Evolutionary conservation across 331 rosid species (phyloP).

Genomic region (Quercus lobata): DNA sequence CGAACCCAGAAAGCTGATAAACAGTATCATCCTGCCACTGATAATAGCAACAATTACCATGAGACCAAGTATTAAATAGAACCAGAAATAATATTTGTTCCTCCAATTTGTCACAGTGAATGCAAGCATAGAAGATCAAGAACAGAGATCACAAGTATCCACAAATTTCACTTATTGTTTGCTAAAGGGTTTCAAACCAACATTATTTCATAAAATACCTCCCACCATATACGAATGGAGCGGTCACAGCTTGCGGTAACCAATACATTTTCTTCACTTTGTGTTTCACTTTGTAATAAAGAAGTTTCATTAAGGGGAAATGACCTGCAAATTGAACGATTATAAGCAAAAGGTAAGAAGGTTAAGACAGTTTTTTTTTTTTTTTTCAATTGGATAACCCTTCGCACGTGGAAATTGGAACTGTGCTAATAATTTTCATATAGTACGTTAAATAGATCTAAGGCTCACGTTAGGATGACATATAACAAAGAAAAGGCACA

Average conservation of each 20-base stretch:
- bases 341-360: conserved; percentile 15
- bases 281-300: conserved; percentile 27
- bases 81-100: background rate
- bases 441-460: background rate
- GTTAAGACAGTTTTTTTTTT: too few species aligned
- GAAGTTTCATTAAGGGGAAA: conserved; percentile 56
- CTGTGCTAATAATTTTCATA: background rate
- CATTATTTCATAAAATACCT: conserved; percentile 43
- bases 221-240: conserved; percentile 77
- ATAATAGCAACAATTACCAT: background rate
- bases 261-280: conserved; percentile 43
- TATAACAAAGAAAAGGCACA: background rate
- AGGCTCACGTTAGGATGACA: background rate
- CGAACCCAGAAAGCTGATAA: background rate
- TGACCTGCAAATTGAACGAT: conserved; percentile 43
- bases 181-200: background rate
- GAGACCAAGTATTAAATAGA: background rate
- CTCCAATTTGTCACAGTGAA: background rate
- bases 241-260: conserved; percentile 77
- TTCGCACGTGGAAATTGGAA: background rate
- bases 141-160: background rate
- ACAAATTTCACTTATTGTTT: background rate
- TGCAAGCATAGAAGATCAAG: background rate
- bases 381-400: background rate
- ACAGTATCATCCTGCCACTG: background rate